Conservation (phyloP, 148 eudicot species). For the Chenopodium formosanum region DNA sequence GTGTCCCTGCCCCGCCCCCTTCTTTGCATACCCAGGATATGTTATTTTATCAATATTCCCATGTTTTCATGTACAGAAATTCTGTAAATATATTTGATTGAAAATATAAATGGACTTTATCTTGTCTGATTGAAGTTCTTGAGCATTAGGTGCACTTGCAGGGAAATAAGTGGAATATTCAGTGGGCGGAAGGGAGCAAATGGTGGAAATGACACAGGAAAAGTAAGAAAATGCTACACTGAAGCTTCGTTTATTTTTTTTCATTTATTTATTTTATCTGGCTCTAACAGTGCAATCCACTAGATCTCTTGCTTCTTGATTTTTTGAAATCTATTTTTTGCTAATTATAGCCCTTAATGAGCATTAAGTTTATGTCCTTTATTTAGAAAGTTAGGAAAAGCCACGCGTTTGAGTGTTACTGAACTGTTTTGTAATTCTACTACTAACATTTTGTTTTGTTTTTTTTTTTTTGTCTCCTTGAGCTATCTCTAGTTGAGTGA, state of each 20-base stretch:
- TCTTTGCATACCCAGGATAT: constrained; percentile 10
- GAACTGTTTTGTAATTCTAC: background rate
- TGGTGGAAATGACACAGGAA: background rate
- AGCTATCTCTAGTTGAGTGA: background rate
- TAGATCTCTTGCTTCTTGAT: background rate
- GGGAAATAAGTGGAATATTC: constrained; percentile 15
- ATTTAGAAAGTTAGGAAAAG: no score
- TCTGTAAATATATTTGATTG: constrained; percentile 9
- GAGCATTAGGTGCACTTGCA: constrained; percentile 14
- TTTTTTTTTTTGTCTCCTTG: background rate
- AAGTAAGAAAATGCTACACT: background rate
- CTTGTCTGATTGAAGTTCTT: constrained; percentile 11
- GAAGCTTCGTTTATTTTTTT: background rate
- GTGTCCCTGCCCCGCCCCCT: constrained; percentile 11
- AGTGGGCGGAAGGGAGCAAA: background rate
- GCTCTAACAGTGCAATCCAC: background rate
- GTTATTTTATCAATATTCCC: constrained; percentile 18
- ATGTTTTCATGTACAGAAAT: constrained; percentile 13
- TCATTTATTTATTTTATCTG: background rate
- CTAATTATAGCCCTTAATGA: no score
- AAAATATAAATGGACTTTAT: background rate
- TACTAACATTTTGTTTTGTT: no score
- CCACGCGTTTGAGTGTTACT: no score
- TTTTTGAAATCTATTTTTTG: background rate
- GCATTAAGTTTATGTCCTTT: no score